These are phyloP conservation scores for Sporothrix protearum DNA, from an alignment of 2,329 filamentous ascomycete species.

Conservation along the genomic window DNA sequence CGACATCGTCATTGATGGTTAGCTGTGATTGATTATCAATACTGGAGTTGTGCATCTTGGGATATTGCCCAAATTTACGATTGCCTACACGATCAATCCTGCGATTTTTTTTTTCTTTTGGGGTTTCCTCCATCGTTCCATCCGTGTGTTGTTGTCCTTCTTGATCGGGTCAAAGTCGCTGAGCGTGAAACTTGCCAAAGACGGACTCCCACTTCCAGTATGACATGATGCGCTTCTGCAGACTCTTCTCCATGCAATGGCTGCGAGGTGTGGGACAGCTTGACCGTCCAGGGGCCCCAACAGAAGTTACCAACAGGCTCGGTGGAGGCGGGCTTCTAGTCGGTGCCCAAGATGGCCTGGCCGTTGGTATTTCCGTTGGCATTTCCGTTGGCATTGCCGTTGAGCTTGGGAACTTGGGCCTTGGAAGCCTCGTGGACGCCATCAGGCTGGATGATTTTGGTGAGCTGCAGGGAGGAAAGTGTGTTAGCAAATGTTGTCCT, in stretches of 20 bases:
- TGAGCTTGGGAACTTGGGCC: background rate
- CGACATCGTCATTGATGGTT: background rate
- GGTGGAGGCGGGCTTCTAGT: background rate
- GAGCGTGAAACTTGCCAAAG: background rate
- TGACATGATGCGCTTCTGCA: background rate
- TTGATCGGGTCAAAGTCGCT: background rate
- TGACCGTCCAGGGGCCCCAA: background rate
- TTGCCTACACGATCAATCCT: too few relatives aligned
- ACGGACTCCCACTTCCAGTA: slow-evolving; percentile 12
- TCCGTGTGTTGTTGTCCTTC: slow-evolving; percentile 13
- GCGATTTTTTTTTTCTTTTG: too few relatives aligned
- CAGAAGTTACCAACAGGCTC: background rate
- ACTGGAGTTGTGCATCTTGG: background rate
- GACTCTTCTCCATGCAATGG: background rate
- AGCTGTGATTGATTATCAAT: too few relatives aligned
- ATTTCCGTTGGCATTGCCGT: background rate
- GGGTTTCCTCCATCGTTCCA: too few relatives aligned
- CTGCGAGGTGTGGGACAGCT: background rate
- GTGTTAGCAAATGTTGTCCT: background rate
- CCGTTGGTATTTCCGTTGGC: background rate
- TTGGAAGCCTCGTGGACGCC: too few relatives aligned
- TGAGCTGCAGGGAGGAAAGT: background rate
- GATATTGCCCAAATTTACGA: too few relatives aligned
- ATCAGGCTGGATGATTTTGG: background rate
- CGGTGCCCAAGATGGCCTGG: background rate